Evolutionary conservation across 768 basidiomycete species (phyloP), one percentile per base, ranked within the genome.

Genomic region (Polyporus arcularius): DNA sequence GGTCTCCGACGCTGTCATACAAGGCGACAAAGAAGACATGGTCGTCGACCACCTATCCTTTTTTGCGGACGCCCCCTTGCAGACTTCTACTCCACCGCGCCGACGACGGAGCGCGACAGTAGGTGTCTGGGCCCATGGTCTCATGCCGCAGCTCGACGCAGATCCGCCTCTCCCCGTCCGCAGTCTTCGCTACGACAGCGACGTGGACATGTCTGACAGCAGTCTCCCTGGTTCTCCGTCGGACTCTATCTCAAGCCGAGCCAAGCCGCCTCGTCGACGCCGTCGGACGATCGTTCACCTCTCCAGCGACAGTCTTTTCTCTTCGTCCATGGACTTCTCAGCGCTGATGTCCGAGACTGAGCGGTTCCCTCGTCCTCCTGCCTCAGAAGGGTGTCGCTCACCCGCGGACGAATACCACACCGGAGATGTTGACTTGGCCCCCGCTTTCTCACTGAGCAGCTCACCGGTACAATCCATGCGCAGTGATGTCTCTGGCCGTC

Each of bases 261-360:
- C 26, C 26, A 49, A 56, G 30, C 58, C 69, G 32, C 51, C 54
- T 16, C 68, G 70, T 40, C 50, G 67, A 41, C 65, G 69, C 7
- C 69, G 71, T 7, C 65, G 69, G 15, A 69, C 69, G 2, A 64
- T 69, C 26, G 66, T 68, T 21, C 67, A 70, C 46, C 60, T 67
- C 31, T 62, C 71, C 14, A 65, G 62, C 46, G 68, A 70, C 48
- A 69, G 67, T 30, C 61, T 69, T n/a, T 72, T 72, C 57, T 72
- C 71, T 2, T 69, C 71, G 26, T 65, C 67, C 12, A 64, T 72
- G 6, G 68, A 72, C 41, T 72, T 72, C 53, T 72, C 69, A 28
- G 57, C 65, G 1, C 60, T 64, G 15, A 58, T 58, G 61, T 62
- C 62, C 16, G 62, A 59, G n/a, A 59, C 62, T 21, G 54, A 56